Evolutionary conservation across 2,329 filamentous ascomycete genomes (phyloP), one percentile per base, ranked within the genome.

Genomic region (Monosporascus sp.): DNA sequence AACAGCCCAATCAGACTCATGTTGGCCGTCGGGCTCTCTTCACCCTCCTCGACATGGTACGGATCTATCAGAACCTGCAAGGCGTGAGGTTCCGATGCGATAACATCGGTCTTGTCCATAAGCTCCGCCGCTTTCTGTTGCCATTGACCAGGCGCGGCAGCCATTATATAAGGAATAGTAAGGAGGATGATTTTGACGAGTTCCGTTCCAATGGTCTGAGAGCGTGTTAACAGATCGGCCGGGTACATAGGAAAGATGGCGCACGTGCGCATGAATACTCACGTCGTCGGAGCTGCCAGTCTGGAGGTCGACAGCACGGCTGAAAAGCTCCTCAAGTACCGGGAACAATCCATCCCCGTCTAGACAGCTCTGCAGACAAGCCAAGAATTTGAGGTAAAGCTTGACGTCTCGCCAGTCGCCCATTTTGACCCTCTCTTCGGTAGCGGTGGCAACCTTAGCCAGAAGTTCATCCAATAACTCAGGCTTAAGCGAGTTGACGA

Each of bases 151-250:
- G 88, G 87, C 0, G 86, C 83, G 3, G 89, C 84, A 9, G 86
- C 83, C 80, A 96, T 86, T 52, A 91, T 79, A 69, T 97, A 99
- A 0, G 94, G 93, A 54, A 99, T 88, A 0, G 93, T 96, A 48
- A 97, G 83, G 45, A 97, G 83, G 60, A 99, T 97, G 63, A 97
- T 92, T 73, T 97, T 97, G 69, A 97, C 91, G 36, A 99, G 82
- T 74, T 97, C 94, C 43, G 95, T 86, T 48, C 84, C 84, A 58
- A 87, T 82, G 0, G 82, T 86, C 81, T 85, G 51, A 2, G 26
- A 26, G 24, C 19, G 9, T 24, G 48, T 22, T 14, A 41, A 24
- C 19, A 19, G 5, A 41, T 40, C 7, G 19, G 22, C 34, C n/a
- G 22, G 9, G 24, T 20, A 46, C 45, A 36, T 41, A 26, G 53